A percentile compares a stretch with the other conserved stretches of the same genome.
Evolutionary conservation across 2,329 filamentous ascomycete genomes (phyloP).

Genomic region (Tolypocladium cylindrosporum): DNA sequence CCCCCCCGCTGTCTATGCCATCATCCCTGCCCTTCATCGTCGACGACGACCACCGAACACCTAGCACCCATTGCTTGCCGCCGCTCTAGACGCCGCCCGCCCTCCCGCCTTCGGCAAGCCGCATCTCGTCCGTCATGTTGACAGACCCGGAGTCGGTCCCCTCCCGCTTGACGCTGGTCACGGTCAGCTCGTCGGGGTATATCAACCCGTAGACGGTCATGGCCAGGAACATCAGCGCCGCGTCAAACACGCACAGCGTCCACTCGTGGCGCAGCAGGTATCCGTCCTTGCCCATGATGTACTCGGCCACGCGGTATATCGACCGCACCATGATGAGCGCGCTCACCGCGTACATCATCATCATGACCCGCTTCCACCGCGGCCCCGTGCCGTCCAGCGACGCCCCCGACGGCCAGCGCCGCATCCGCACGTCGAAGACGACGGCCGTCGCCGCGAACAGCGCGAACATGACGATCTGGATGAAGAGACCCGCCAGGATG

Average conservation of each 20-base stretch:
- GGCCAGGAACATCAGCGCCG: constrained; percentile 11
- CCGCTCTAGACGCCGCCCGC: not conserved
- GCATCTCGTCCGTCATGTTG: constrained; percentile 1
- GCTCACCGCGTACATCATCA: constrained; percentile 25
- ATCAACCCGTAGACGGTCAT: constrained; percentile 11
- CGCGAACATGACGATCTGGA: constrained; percentile 48
- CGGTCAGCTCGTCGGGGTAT: constrained; percentile 8
- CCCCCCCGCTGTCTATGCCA: no score
- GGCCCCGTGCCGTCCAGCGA: constrained; percentile 2
- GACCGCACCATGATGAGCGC: constrained; percentile 31
- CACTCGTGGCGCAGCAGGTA: constrained; percentile 30
- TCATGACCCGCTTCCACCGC: constrained; percentile 24
- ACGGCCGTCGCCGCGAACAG: constrained; percentile 40
- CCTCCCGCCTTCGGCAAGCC: not conserved
- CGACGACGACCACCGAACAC: no score
- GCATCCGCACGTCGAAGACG: constrained; percentile 34
- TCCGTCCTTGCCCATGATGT: constrained; percentile 27
- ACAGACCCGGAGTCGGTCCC: not conserved
- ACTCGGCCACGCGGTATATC: constrained; percentile 38
- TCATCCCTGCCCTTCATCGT: no score
- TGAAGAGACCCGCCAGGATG: constrained; percentile 43
- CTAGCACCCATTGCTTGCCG: no score
- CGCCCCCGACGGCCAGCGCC: constrained; percentile 8
- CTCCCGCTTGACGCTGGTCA: not conserved
- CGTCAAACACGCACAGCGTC: constrained; percentile 33